These are phyloP conservation scores for Corylus americana DNA, from an alignment of 306 rosid species.

Conservation along the genomic window DNA sequence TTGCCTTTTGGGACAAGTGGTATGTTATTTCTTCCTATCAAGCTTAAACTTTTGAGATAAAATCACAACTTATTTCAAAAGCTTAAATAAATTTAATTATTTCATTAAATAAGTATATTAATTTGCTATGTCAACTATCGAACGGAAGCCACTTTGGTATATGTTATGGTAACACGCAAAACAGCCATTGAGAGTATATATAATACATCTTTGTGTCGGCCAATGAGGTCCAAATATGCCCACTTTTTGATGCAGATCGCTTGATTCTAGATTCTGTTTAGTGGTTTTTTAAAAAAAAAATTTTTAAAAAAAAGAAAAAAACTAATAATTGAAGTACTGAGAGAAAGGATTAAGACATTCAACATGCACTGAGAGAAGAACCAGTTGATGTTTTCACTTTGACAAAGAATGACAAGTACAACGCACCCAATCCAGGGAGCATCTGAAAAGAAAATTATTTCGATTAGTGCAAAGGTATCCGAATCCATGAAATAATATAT, in stretches of 20 bases:
- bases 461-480: background rate
- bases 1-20: too few species aligned
- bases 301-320: background rate
- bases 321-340: background rate
- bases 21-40: too few species aligned
- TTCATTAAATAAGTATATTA: background rate
- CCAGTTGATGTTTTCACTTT: background rate
- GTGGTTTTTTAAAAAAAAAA: too few species aligned
- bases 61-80: too few species aligned
- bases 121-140: background rate
- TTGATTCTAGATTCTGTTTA: background rate
- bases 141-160: background rate
- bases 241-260: background rate
- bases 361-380: background rate
- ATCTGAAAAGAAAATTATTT: background rate
- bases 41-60: too few species aligned
- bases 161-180: background rate
- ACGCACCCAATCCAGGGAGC: background rate
- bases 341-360: background rate
- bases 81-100: background rate
- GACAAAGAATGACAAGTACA: background rate
- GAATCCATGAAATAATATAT: background rate
- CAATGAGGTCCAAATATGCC: slow-evolving; percentile 19
- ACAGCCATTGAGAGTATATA: background rate
- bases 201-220: slow-evolving; percentile 15